Conservation (phyloP, 805 yeast genomes). For the Candida caryicola region DNA sequence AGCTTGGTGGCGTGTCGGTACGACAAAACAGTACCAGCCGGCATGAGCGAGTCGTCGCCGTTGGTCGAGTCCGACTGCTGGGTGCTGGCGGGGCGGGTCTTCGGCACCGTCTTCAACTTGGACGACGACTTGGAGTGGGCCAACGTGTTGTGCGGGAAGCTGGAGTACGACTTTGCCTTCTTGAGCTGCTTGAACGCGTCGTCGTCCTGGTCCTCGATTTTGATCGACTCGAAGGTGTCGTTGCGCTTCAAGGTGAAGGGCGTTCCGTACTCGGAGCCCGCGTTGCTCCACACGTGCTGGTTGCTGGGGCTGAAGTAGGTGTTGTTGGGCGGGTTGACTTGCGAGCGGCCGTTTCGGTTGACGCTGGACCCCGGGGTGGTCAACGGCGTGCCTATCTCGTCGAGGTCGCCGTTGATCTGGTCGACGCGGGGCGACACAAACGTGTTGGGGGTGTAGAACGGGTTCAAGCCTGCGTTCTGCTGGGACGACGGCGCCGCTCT, state of each 20-base stretch:
- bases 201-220: conserved; percentile 39
- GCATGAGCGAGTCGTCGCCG: conserved; percentile 14
- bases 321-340: conserved; percentile 1
- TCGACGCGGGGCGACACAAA: conserved; percentile 43
- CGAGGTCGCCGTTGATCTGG: conserved; percentile 17
- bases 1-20: conserved; percentile 23
- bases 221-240: conserved; percentile 31
- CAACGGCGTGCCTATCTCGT: conserved; percentile 22
- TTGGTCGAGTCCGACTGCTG: background rate
- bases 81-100: background rate
- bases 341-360: conserved; percentile 1
- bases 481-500: conserved; percentile 5
- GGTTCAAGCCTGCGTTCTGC: conserved; percentile 26
- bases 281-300: background rate
- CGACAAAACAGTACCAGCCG: conserved; percentile 29
- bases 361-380: conserved; percentile 16
- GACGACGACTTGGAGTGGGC: background rate
- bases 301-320: background rate
- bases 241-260: conserved; percentile 19
- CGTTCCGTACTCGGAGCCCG: conserved; percentile 2
- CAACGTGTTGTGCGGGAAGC: conserved; percentile 5
- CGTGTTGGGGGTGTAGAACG: conserved; percentile 47
- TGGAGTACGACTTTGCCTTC: conserved; percentile 33
- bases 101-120: background rate
- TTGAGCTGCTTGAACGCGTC: conserved; percentile 42